These are phyloP conservation scores for Sechiopsis laciniata DNA, from an alignment of 306 rosid species.

Conservation along the genomic window DNA sequence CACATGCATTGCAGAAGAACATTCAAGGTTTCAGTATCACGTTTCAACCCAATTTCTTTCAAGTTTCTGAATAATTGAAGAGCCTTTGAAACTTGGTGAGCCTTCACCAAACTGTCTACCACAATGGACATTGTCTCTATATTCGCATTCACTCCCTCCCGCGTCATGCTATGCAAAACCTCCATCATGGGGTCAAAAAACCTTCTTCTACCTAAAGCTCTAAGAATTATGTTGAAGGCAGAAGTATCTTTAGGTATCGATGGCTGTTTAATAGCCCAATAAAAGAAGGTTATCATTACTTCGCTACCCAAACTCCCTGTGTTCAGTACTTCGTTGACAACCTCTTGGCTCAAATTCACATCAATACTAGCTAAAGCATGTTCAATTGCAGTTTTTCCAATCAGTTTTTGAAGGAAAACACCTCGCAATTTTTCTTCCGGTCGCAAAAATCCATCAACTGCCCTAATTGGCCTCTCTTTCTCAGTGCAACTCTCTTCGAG, in stretches of 20 bases:
- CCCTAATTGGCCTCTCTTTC: constrained; percentile 20
- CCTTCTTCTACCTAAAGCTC: constrained; percentile 74
- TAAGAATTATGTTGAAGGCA: constrained; percentile 47
- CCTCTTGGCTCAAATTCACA: constrained; percentile 41
- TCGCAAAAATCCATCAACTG: constrained; percentile 51
- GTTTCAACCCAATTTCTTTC: constrained; percentile 48
- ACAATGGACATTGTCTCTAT: constrained; percentile 45
- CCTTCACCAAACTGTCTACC: constrained; percentile 61
- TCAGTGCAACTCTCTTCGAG: constrained; percentile 15
- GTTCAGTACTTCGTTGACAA: constrained; percentile 45
- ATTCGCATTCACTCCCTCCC: constrained; percentile 36
- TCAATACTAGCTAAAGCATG: constrained; percentile 41
- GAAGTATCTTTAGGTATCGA: constrained; percentile 34
- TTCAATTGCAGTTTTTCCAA: constrained; percentile 56
- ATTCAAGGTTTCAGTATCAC: constrained; percentile 50
- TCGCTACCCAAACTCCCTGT: constrained; percentile 60
- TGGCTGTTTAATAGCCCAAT: constrained; percentile 70
- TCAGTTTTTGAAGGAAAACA: constrained; percentile 67
- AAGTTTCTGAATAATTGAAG: constrained; percentile 44
- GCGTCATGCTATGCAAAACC: constrained; percentile 40
- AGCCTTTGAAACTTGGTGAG: constrained; percentile 57
- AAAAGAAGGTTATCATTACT: constrained; percentile 60
- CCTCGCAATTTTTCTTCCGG: constrained; percentile 76
- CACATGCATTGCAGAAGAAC: constrained; percentile 58
- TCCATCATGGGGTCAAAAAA: constrained; percentile 42